Evolutionary conservation across 2,329 filamentous ascomycete species (phyloP).

Genomic region (Apiospora phragmitis): DNA sequence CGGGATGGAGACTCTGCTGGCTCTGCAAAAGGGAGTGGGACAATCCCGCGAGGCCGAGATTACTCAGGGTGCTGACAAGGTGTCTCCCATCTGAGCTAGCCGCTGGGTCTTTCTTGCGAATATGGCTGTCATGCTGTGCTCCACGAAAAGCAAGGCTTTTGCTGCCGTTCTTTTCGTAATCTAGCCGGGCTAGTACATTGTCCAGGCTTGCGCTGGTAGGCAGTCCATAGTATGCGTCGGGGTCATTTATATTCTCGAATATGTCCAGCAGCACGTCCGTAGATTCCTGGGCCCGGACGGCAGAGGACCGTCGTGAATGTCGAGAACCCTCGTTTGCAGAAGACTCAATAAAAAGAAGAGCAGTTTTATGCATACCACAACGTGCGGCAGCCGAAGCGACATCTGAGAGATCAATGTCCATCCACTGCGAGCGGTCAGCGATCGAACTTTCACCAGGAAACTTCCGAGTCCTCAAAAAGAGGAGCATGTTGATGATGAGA

Average conservation of each 20-base stretch:
- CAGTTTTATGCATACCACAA: constrained; percentile 86
- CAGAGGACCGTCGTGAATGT: constrained; percentile 67
- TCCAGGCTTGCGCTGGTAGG: constrained; percentile 74
- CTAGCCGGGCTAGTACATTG: constrained; percentile 77
- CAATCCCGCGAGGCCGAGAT: constrained; percentile 80
- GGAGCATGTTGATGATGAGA: constrained; percentile 73
- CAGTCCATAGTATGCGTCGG: constrained; percentile 92
- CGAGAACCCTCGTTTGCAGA: constrained; percentile 48
- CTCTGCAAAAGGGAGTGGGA: constrained; percentile 76
- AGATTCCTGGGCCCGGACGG: constrained; percentile 53
- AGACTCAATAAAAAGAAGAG: constrained; percentile 80
- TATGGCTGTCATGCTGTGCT: constrained; percentile 84
- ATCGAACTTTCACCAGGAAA: constrained; percentile 75
- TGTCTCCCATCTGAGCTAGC: constrained; percentile 64
- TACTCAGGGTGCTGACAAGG: constrained; percentile 75
- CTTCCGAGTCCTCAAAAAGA: constrained; percentile 85
- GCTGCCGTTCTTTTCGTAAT: constrained; percentile 84
- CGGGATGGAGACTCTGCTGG: constrained; percentile 60
- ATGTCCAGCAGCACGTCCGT: constrained; percentile 75
- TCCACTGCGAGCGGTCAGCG: constrained; percentile 78
- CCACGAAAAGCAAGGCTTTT: constrained; percentile 90
- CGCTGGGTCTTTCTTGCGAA: constrained; percentile 60
- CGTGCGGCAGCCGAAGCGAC: constrained; percentile 71
- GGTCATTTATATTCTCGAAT: constrained; percentile 92
- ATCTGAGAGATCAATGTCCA: constrained; percentile 75